Base-by-base conservation (phyloP, 1,284 basidiomycete genomes). In the Taiwanofungus camphoratus region DNA sequence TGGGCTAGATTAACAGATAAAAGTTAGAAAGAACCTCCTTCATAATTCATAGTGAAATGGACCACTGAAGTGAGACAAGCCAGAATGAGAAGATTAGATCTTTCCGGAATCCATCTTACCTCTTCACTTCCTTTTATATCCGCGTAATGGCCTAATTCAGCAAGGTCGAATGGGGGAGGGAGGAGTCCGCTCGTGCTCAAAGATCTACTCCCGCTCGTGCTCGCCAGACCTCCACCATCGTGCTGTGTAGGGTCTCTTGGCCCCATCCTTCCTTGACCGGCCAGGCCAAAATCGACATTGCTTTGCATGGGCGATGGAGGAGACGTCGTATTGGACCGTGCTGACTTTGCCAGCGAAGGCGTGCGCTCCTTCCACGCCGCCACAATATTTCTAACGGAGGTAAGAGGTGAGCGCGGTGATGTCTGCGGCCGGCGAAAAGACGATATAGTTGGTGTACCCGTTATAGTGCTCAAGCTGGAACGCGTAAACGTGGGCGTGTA, bases 331-430 rank as follows among this genome's bases (percentile, higher is more conserved):
- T 51, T 53, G 59, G 68, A 20, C 46, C 68, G 40, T 43, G 57
- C 16, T 36, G 56, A 39, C 59, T 62, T 49, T 32, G 52, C 65
- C 30, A 62, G 55, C 33, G 61, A 63, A 2, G 69, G 82, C 2
- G 75, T 79, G 23, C 76, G 74, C 51, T 81, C 80, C 59, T 83
- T 87, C 87, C 87, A 92, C 3, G 82, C 72, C 0, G 80, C 77
- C 9, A 92, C 82, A 46, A 91, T 82, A 50, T 86, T 90, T 20
- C 83, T 73, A 24, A 92, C 84, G 9, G 80, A 80, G 0, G 77
- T 70, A 12, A 87, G 66, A 2, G 85, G 83, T 4, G 81, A 84
- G 5, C 79, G 74, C 4, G 82, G 79, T 2, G 79, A 77, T 0
- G 69, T 65, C 49, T 76, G 74, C 3, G 79, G 76, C 34, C 77